phyloP scores from a whole-genome alignment of 352 stramenopile genomes.

The Pythium coloratum region DNA sequence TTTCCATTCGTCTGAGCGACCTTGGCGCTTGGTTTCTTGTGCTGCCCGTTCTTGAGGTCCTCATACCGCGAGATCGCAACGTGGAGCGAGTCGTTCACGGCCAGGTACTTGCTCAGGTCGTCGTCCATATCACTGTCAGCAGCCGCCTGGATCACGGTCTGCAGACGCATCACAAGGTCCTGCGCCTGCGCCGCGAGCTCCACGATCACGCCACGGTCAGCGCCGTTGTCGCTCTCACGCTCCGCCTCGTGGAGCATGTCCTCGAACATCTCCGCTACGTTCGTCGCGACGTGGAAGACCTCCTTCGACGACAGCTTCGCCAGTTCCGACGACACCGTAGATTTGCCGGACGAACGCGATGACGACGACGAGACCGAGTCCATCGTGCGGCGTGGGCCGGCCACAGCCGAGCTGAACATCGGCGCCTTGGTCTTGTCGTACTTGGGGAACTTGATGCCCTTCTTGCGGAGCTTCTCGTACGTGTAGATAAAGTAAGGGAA shows the following conservation, averaged over 20 bases:
- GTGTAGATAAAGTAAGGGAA: conserved; percentile 81
- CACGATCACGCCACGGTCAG: conserved; percentile 59
- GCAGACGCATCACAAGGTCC: conserved; percentile 63
- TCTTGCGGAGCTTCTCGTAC: conserved; percentile 84
- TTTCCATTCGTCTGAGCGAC: conserved; percentile 1
- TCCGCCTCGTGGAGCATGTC: conserved; percentile 76
- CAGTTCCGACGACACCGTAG: conserved; percentile 29
- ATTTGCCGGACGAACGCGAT: conserved; percentile 12
- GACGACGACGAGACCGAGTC: conserved; percentile 6
- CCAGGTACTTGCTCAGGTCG: conserved; percentile 58
- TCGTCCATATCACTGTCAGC: conserved; percentile 57
- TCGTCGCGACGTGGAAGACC: conserved; percentile 62
- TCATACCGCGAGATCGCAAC: conserved; percentile 60
- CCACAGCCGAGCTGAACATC: conserved; percentile 19
- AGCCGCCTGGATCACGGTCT: conserved; percentile 61
- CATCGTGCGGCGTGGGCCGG: conserved; percentile 7
- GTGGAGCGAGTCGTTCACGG: conserved; percentile 70
- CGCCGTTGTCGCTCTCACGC: conserved; percentile 48
- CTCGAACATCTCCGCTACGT: conserved; percentile 80
- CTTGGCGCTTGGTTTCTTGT: conserved; percentile 21
- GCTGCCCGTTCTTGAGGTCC: conserved; percentile 30
- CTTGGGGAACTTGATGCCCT: conserved; percentile 73
- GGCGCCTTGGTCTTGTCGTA: conserved; percentile 64
- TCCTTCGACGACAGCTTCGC: conserved; percentile 56
- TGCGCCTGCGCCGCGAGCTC: conserved; percentile 60